A percentile compares a stretch with the other conserved stretches of the same genome.
Conservation (phyloP, 108 stramenopile species). For the Pseudonitzschia multiseries region DNA sequence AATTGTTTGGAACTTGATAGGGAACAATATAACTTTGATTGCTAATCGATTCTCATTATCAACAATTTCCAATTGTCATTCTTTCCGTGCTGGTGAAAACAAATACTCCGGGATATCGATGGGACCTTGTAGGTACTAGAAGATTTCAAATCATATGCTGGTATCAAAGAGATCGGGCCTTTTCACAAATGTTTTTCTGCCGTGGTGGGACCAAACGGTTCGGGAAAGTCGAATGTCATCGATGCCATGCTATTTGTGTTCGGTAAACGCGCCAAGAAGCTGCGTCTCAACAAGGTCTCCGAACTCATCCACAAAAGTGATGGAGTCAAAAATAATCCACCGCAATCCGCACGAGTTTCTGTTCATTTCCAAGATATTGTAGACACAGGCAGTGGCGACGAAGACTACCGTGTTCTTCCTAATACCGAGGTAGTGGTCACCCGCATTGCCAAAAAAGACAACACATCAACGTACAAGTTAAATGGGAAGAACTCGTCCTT, state of each 20-base stretch:
- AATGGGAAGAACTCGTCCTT: slow-evolving; percentile 86
- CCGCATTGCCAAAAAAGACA: slow-evolving; percentile 85
- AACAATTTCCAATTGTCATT: too few species aligned
- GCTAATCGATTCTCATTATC: background rate
- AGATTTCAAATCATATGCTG: slow-evolving; percentile 99
- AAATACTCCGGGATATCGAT: too few species aligned
- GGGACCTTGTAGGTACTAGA: slow-evolving; percentile 69
- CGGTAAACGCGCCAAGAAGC: slow-evolving; percentile 97
- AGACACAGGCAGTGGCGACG: slow-evolving; percentile 76
- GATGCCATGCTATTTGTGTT: slow-evolving; percentile 99
- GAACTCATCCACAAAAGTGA: slow-evolving; percentile 95
- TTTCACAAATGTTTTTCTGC: slow-evolving; percentile 95
- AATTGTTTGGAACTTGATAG: background rate
- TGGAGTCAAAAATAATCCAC: slow-evolving; percentile 54
- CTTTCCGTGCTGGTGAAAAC: too few species aligned
- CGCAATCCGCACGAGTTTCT: slow-evolving; percentile 82
- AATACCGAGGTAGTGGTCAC: slow-evolving; percentile 79
- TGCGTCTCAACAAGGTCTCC: slow-evolving; percentile 94
- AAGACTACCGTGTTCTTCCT: slow-evolving; percentile 82
- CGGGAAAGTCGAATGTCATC: slow-evolving; percentile 98
- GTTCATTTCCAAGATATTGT: slow-evolving; percentile 94
- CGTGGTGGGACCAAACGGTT: slow-evolving; percentile 95
- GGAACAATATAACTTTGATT: background rate
- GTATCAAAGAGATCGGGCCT: slow-evolving; percentile 82
- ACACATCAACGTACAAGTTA: slow-evolving; percentile 88